A percentile compares a stretch with the other conserved stretches of the same genome.
Conservation (phyloP, 306 rosid genomes). For the Crataegus laevigata region DNA sequence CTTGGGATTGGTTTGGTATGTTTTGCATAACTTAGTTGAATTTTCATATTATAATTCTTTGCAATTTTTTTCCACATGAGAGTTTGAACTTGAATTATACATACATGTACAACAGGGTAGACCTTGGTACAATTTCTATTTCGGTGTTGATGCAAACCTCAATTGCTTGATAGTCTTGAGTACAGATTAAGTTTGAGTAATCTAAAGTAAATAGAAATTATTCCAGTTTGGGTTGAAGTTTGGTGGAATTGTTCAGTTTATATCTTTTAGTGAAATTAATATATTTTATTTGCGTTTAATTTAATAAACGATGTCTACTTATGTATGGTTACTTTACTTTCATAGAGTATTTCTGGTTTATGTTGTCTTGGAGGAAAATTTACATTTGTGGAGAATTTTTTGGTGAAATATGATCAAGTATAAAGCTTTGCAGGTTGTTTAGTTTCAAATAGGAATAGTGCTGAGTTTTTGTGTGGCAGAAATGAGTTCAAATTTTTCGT, state of each 20-base stretch:
- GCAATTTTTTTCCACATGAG: background rate
- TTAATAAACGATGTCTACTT: too few species aligned
- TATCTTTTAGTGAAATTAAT: too few species aligned
- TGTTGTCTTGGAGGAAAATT: background rate
- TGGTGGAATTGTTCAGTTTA: too few species aligned
- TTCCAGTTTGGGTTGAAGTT: too few species aligned
- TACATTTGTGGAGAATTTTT: background rate
- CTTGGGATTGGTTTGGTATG: constrained; percentile 96
- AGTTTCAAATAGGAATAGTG: background rate
- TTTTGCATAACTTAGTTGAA: background rate
- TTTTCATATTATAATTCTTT: background rate
- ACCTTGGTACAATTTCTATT: constrained; percentile 75
- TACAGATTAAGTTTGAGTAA: constrained; percentile 60
- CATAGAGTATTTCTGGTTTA: background rate
- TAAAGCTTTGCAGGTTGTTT: background rate
- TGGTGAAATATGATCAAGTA: background rate
- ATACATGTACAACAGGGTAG: constrained; percentile 62
- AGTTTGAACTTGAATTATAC: too few species aligned
- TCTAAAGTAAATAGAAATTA: background rate
- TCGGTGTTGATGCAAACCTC: constrained; percentile 76
- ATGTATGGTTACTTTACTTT: too few species aligned
- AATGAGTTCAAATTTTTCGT: background rate
- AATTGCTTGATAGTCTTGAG: constrained; percentile 79
- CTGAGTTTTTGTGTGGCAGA: too few species aligned
- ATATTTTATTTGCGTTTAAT: too few species aligned